These are phyloP conservation scores for Epichloe gansuensis DNA, from an alignment of 2,329 filamentous ascomycete species.

Conservation along the genomic window DNA sequence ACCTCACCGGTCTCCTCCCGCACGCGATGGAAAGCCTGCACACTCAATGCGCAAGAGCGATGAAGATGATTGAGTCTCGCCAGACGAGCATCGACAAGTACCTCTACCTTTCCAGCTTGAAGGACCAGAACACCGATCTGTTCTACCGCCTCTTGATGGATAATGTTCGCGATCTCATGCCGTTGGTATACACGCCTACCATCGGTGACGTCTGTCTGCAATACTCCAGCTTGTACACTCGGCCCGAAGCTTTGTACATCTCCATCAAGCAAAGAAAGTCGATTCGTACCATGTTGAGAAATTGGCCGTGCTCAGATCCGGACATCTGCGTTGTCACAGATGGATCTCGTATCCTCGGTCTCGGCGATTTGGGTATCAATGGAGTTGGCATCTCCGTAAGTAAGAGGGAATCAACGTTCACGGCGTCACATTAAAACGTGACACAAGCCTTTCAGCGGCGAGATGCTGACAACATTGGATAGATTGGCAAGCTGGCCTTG, in stretches of 20 bases:
- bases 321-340: constrained; percentile 97
- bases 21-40: constrained; percentile 49
- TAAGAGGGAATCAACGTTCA: constrained; percentile 9
- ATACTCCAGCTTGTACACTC: constrained; percentile 92
- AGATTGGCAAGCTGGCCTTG: constrained; percentile 85
- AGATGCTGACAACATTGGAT: constrained; percentile 1
- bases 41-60: constrained; percentile 51
- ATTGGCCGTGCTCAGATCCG: constrained; percentile 82
- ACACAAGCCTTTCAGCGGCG: background rate
- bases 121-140: constrained; percentile 63
- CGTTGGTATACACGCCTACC: constrained; percentile 76
- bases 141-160: constrained; percentile 75
- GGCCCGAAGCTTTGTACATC: constrained; percentile 90
- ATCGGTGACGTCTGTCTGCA: constrained; percentile 93
- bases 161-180: constrained; percentile 66
- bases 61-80: constrained; percentile 61
- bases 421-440: background rate
- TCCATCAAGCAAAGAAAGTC: constrained; percentile 90
- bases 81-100: constrained; percentile 68
- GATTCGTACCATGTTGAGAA: constrained; percentile 74
- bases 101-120: constrained; percentile 65
- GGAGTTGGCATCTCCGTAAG: constrained; percentile 90
- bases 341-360: constrained; percentile 80
- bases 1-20: constrained; percentile 52
- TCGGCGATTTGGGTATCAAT: constrained; percentile 91